phyloP scores from a whole-genome alignment of 257 asterid genomes.

The Misopates orontium region DNA sequence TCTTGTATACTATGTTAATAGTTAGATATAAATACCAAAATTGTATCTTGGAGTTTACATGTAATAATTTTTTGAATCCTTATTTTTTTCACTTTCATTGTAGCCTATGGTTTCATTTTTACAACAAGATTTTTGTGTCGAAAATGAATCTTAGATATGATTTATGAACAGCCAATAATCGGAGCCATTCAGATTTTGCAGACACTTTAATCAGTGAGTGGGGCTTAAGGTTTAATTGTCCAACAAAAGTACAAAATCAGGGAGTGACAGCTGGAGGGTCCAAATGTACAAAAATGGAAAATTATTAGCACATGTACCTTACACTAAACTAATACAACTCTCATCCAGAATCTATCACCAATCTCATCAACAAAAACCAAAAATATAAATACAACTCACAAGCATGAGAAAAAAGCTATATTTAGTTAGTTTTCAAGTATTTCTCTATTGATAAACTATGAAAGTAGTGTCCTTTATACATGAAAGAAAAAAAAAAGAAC shows the following conservation, averaged over 20 bases:
- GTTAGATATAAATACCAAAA: neutral
- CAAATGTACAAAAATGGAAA: constrained; percentile 35
- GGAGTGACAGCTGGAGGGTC: constrained; percentile 36
- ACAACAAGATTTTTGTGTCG: too few relatives aligned
- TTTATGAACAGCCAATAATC: too few relatives aligned
- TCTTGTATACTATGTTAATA: constrained; percentile 19
- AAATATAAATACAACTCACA: constrained; percentile 6
- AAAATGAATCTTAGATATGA: too few relatives aligned
- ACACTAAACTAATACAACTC: constrained; percentile 19
- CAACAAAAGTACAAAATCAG: constrained; percentile 28
- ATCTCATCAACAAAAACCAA: constrained; percentile 27
- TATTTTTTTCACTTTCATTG: neutral
- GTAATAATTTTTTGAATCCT: neutral
- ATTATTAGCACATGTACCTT: constrained; percentile 31
- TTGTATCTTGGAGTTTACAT: constrained; percentile 13
- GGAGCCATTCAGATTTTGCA: constrained; percentile 35
- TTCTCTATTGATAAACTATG: constrained; percentile 38
- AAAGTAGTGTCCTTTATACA: constrained; percentile 63
- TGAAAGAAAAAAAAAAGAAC: constrained; percentile 36
- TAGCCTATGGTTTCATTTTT: too few relatives aligned
- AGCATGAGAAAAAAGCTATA: constrained; percentile 3
- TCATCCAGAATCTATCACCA: constrained; percentile 34
- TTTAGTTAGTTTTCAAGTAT: constrained; percentile 10
- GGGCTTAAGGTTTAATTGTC: constrained; percentile 31
- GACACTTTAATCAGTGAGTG: constrained; percentile 45